Percentiles rank a stretch among this genome's conserved stretches.
Conservation (phyloP, 2,329 filamentous ascomycete species). For the Verticillium klebahnii region DNA sequence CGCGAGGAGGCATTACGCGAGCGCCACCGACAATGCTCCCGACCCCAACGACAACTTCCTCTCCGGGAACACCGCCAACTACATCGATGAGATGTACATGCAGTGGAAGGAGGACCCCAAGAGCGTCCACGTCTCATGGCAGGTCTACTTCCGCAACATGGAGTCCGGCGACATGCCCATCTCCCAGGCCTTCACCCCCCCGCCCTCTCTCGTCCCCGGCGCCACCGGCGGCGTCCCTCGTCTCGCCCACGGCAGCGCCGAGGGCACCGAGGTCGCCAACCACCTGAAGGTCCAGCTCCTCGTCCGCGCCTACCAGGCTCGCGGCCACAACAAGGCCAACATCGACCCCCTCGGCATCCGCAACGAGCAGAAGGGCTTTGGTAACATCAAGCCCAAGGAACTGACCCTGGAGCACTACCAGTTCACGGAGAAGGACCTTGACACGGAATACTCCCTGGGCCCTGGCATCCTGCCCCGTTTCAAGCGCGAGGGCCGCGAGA, state of each 20-base stretch:
- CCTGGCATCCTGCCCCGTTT: constrained; percentile 95
- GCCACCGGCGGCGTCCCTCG: constrained; percentile 73
- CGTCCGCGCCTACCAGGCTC: constrained; percentile 94
- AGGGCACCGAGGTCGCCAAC: constrained; percentile 79
- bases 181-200: constrained; percentile 93
- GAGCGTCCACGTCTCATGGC: constrained; percentile 97
- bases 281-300: constrained; percentile 98
- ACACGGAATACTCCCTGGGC: constrained; percentile 85
- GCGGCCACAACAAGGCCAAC: constrained; percentile 96
- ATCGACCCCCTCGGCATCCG: constrained; percentile 95
- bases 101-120: constrained; percentile 92
- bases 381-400: constrained; percentile 86
- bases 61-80: constrained; percentile 94
- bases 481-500: constrained; percentile 80
- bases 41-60: constrained; percentile 96
- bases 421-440: constrained; percentile 90
- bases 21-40: constrained; percentile 49
- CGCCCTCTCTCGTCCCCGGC: constrained; percentile 82
- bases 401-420: constrained; percentile 89
- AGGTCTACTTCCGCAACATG: constrained; percentile 99
- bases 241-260: constrained; percentile 63
- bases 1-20: constrained; percentile 49
- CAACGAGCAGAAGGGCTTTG: constrained; percentile 76
- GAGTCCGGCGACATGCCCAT: constrained; percentile 97
- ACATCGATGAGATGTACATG: constrained; percentile 99